A percentile compares a stretch with the other conserved stretches of the same genome.
phyloP scores from a whole-genome alignment of 192 early-diverging fungal species.

The Backusella australiensis region DNA sequence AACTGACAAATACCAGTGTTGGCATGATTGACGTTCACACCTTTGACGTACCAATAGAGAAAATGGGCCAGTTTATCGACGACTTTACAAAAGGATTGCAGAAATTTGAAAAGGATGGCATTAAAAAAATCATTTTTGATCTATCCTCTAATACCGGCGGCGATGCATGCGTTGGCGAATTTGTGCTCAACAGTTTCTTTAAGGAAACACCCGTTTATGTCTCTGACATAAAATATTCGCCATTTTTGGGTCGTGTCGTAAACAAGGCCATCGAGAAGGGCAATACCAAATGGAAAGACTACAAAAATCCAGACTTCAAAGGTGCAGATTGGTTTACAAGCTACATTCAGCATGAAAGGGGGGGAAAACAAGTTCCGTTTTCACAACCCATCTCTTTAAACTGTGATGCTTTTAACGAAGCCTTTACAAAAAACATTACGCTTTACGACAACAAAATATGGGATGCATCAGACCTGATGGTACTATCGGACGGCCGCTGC shows the following conservation, averaged over 20 bases:
- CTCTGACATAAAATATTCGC: constrained; percentile 32
- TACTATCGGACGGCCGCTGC: constrained; percentile 33
- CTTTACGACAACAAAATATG: constrained; percentile 14
- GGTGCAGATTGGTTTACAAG: constrained; percentile 29
- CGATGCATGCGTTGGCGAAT: constrained; percentile 35
- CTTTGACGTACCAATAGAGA: constrained; percentile 19
- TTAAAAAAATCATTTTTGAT: constrained; percentile 33
- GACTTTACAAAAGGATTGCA: constrained; percentile 24
- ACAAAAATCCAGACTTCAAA: constrained; percentile 12
- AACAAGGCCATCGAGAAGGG: constrained; percentile 20
- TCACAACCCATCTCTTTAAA: constrained; percentile 30
- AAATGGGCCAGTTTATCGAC: constrained; percentile 15
- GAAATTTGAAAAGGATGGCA: constrained; percentile 14
- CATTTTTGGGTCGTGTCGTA: constrained; percentile 18
- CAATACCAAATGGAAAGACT: constrained; percentile 27
- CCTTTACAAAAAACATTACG: constrained; percentile 1
- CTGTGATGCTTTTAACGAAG: constrained; percentile 17
- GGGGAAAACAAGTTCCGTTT: constrained; percentile 16
- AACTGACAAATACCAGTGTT: constrained; percentile 13
- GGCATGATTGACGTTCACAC: constrained; percentile 31
- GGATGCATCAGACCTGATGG: constrained; percentile 22
- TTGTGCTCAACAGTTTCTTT: constrained; percentile 29
- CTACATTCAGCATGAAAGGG: constrained; percentile 14
- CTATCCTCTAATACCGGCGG: constrained; percentile 31
- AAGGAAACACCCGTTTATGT: constrained; percentile 26